Evolutionary conservation across 208 protist genomes (phyloP).

Genomic region (Acanthamoeba divionensis): DNA sequence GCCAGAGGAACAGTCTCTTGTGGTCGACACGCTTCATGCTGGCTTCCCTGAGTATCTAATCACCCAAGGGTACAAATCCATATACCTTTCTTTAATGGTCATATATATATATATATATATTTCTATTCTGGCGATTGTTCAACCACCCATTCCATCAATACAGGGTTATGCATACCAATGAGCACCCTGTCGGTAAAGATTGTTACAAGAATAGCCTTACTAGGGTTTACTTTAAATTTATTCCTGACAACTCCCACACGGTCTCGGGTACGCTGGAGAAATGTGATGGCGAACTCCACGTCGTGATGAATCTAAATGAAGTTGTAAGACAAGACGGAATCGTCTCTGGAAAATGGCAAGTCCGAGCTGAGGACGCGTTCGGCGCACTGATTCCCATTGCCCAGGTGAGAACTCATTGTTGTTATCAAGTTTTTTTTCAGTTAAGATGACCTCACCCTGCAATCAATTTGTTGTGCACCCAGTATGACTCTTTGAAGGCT

Average conservation of each 20-base stretch:
- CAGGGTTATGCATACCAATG: neutral
- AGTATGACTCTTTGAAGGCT: neutral
- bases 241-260: neutral
- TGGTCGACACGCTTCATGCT: neutral
- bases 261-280: neutral
- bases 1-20: neutral
- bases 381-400: neutral
- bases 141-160: too few species aligned
- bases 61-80: neutral
- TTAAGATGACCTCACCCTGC: neutral
- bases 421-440: neutral
- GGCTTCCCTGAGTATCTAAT: neutral
- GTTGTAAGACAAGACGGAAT: neutral
- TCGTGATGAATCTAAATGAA: neutral
- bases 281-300: neutral
- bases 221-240: neutral
- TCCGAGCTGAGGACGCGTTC: neutral
- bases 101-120: too few species aligned
- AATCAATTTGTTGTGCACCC: neutral
- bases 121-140: too few species aligned
- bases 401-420: neutral
- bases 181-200: neutral
- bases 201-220: neutral
- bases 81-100: too few species aligned
- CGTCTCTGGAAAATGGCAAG: neutral